Conservation (phyloP, 1,139 yeast species). For the Pichia inconspicua region DNA sequence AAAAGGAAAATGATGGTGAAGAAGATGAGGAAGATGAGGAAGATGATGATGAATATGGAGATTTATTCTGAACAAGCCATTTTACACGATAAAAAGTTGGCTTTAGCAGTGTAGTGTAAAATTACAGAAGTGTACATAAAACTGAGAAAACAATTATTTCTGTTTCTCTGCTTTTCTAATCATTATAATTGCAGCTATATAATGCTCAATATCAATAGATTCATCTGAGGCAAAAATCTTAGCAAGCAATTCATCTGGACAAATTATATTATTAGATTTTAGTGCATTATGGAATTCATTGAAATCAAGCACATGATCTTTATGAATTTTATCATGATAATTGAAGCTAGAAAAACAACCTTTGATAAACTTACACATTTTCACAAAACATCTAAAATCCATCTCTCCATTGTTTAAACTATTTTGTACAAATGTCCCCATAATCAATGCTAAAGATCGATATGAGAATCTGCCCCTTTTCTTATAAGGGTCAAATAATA, state of each 20-base stretch:
- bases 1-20: neutral
- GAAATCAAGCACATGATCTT: slow-evolving; percentile 19
- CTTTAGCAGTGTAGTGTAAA: too few species aligned
- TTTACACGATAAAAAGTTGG: too few species aligned
- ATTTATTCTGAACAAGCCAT: neutral
- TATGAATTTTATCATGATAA: slow-evolving; percentile 21
- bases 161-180: slow-evolving; percentile 20
- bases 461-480: slow-evolving; percentile 6
- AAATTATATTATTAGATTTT: slow-evolving; percentile 17
- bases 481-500: slow-evolving; percentile 13
- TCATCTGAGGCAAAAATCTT: slow-evolving; percentile 18
- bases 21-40: slow-evolving; percentile 20
- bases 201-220: slow-evolving; percentile 22
- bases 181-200: slow-evolving; percentile 22
- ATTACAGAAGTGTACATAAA: neutral
- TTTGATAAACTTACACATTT: slow-evolving; percentile 22
- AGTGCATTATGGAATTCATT: slow-evolving; percentile 24
- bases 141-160: neutral
- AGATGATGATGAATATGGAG: neutral
- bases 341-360: slow-evolving; percentile 26
- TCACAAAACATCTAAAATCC: slow-evolving; percentile 23
- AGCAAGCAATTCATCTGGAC: slow-evolving; percentile 19
- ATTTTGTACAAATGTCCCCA: slow-evolving; percentile 16
- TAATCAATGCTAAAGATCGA: slow-evolving; percentile 9
- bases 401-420: slow-evolving; percentile 10